Conservation (phyloP, 2,329 filamentous ascomycete genomes). For the Hymenoscyphus repandus region DNA sequence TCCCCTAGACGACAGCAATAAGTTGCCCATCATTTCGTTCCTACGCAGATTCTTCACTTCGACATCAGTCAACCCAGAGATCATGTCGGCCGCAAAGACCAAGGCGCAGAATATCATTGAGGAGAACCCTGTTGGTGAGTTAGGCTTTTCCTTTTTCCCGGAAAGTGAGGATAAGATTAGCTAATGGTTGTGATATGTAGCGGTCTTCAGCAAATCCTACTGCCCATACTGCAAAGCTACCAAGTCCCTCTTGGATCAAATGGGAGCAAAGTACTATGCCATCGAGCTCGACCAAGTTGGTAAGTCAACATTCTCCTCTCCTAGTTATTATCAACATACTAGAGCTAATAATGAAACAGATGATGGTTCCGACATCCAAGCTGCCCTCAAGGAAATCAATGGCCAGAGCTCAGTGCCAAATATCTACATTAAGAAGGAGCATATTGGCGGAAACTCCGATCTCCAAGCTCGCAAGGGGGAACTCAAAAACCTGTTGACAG, state of each 20-base stretch:
- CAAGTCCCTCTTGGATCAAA: constrained; percentile 67
- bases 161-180: not conserved
- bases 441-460: constrained; percentile 96
- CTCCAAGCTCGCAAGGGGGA: constrained; percentile 63
- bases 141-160: not conserved
- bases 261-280: constrained; percentile 66
- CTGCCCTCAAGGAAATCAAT: constrained; percentile 73
- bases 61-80: constrained; percentile 50
- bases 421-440: constrained; percentile 84
- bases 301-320: constrained; percentile 41
- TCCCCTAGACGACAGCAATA: constrained; percentile 6
- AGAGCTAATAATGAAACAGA: constrained; percentile 42
- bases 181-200: constrained; percentile 36
- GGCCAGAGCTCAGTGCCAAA: constrained; percentile 90
- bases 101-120: constrained; percentile 86
- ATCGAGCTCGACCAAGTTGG: constrained; percentile 83
- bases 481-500: constrained; percentile 59
- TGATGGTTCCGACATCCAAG: constrained; percentile 78
- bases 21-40: constrained; percentile 53
- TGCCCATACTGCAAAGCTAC: constrained; percentile 86
- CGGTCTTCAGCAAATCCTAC: constrained; percentile 95
- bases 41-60: constrained; percentile 66
- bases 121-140: constrained; percentile 77
- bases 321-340: not conserved
- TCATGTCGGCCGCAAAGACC: constrained; percentile 76